Base-by-base conservation (phyloP, 306 rosid genomes). In the Macrotyloma uniflorum region DNA sequence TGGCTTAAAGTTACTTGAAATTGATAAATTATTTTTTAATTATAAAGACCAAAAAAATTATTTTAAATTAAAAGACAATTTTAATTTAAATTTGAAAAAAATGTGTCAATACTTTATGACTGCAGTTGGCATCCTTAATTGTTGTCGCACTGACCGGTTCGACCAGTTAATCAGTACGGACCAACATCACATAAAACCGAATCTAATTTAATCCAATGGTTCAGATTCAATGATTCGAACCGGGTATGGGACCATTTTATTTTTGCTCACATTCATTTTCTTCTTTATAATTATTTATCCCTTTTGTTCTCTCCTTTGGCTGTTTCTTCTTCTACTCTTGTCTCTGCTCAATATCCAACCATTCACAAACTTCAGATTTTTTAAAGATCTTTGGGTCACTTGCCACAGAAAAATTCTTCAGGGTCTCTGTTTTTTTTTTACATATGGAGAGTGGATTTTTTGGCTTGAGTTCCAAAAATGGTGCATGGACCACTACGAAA, bases 361-460 rank as follows among this genome's bases (percentile, higher is more conserved):
- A 22, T 32, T 28, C 79, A 51, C 42, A 43, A 50, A 24, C 65
- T 66, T 81, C 64, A 13, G 33, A 4, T 43, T 11, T 32, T n/a
- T 5, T 57, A n/a, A n/a, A n/a, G n/a, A n/a, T n/a, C 67, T 66
- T 66, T 78, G 14, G 42, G 4, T 36, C 38, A 22, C 22, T 28
- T 23, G 0, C 14, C 12, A 62, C 43, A 50, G 10, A 58, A 24
- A 57, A 26, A 16, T 0, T 0, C 14, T 50, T n/a, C 6, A 68
- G 83, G 75, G 70, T 85, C 65, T 72, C 75, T 73, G 38, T 67
- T 45, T 42, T 35, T 26, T 2, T 62, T 77, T 71, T 14, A 15
- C 33, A 22, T 6, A 86, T 94, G 98, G 97, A 94, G 88, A 84
- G 90, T 5, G 93, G 89, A 83, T 92, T 90, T 51, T 63, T 94